These are phyloP conservation scores for Termitomyces sp. DNA, from an alignment of 768 basidiomycete genomes.

Conservation along the genomic window DNA sequence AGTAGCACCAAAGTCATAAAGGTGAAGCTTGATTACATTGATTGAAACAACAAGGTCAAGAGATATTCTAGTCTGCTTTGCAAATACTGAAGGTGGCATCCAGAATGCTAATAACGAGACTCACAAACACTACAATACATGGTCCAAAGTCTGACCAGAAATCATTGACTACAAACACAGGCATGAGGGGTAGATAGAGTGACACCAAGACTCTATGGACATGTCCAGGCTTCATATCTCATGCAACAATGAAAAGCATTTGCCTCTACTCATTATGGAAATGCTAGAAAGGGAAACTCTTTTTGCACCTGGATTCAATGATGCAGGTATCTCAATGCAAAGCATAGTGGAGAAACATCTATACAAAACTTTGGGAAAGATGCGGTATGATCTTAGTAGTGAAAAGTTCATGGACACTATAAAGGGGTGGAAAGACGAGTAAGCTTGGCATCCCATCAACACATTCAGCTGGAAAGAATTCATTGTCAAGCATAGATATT, in stretches of 20 bases:
- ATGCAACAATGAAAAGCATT: conserved; percentile 63
- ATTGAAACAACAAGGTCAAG: conserved; percentile 73
- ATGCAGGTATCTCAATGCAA: too few species aligned
- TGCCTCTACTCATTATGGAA: conserved; percentile 60
- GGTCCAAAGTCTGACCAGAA: conserved; percentile 53
- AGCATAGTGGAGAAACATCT: too few species aligned
- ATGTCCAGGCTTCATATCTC: conserved; percentile 35
- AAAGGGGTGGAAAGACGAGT: too few species aligned
- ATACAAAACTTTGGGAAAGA: too few species aligned
- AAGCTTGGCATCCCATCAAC: too few species aligned
- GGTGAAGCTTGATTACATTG: conserved; percentile 70
- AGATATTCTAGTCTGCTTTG: conserved; percentile 47
- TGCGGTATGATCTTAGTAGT: too few species aligned
- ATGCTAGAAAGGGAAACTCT: too few species aligned
- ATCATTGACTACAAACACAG: conserved; percentile 52
- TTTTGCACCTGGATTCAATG: too few species aligned
- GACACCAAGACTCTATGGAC: conserved; percentile 48
- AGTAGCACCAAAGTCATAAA: conserved; percentile 70
- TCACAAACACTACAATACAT: conserved; percentile 15
- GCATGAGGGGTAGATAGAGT: conserved; percentile 45
- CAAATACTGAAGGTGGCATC: neutral
- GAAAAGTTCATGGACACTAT: too few species aligned
- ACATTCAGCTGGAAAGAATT: too few species aligned
- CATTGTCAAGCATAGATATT: too few species aligned
- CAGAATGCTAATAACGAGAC: conserved; percentile 16